These are phyloP conservation scores for Echinochloa phyllopogon DNA, from an alignment of 176 grass and related monocot genomes.

Conservation along the genomic window DNA sequence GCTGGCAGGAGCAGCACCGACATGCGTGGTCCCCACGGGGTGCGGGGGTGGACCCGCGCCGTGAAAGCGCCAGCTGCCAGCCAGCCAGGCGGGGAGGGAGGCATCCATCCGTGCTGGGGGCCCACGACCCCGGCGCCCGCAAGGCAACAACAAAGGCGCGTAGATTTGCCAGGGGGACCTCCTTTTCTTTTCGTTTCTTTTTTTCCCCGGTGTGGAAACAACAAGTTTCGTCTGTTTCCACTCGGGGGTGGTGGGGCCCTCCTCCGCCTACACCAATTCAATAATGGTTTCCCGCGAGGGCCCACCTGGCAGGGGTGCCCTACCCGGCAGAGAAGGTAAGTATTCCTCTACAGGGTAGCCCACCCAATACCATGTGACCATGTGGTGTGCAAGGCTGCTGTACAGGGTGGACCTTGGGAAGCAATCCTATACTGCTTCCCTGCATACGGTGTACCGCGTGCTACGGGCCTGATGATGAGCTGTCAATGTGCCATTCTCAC, in stretches of 20 bases:
- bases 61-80: slow-evolving; percentile 27
- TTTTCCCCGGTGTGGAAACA: neutral
- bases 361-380: neutral
- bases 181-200: neutral
- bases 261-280: neutral
- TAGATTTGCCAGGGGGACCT: neutral
- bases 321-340: neutral
- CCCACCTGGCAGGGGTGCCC: neutral
- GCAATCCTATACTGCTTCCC: neutral
- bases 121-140: neutral
- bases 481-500: neutral
- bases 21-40: neutral
- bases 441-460: neutral
- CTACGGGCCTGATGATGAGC: neutral
- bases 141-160: neutral
- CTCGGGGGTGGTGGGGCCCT: neutral
- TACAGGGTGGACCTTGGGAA: neutral
- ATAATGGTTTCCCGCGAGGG: neutral
- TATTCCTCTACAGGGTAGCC: neutral
- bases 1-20: slow-evolving; percentile 27
- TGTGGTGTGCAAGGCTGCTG: neutral
- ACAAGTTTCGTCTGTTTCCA: neutral
- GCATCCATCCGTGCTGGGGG: neutral
- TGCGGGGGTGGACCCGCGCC: neutral
- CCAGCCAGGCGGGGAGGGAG: slow-evolving; percentile 7